Evolutionary conservation across 2,329 filamentous ascomycete genomes (phyloP).

Genomic region (Ophiostoma australiae): DNA sequence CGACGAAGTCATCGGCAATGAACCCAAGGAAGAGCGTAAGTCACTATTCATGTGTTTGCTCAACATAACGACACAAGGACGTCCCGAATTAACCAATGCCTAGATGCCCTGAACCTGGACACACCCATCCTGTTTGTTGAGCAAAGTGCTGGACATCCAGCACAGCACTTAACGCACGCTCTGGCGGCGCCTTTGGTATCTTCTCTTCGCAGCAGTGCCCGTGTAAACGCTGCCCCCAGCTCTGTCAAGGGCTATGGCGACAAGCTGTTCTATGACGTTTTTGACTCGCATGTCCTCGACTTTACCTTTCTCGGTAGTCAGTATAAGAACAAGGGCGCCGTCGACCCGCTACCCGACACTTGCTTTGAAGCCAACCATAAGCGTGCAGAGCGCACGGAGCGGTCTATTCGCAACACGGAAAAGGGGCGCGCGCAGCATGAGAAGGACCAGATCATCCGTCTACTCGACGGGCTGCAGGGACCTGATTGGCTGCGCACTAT

Average conservation of each 20-base stretch:
- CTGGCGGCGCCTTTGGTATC: background rate
- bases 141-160: constrained; percentile 34
- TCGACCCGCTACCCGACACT: constrained; percentile 54
- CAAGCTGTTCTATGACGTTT: constrained; percentile 51
- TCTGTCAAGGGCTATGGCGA: constrained; percentile 52
- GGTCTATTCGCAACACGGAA: constrained; percentile 59
- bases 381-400: constrained; percentile 56
- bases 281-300: constrained; percentile 53
- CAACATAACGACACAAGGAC: background rate
- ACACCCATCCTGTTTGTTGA: constrained; percentile 70
- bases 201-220: background rate
- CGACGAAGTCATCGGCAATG: constrained; percentile 86
- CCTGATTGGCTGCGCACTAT: constrained; percentile 91
- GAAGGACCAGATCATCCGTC: constrained; percentile 58
- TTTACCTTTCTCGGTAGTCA: constrained; percentile 50
- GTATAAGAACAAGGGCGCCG: constrained; percentile 40
- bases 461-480: constrained; percentile 77
- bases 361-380: constrained; percentile 52
- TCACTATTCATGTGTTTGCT: constrained; percentile 26
- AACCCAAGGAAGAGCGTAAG: constrained; percentile 71
- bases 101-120: constrained; percentile 67
- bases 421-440: constrained; percentile 63
- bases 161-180: constrained; percentile 25
- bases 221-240: constrained; percentile 30
- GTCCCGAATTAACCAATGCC: constrained; percentile 13